Percentiles rank a stretch among this genome's conserved stretches.
phyloP scores from a whole-genome alignment of 108 stramenopile species.

The Nitzschia putrida region DNA sequence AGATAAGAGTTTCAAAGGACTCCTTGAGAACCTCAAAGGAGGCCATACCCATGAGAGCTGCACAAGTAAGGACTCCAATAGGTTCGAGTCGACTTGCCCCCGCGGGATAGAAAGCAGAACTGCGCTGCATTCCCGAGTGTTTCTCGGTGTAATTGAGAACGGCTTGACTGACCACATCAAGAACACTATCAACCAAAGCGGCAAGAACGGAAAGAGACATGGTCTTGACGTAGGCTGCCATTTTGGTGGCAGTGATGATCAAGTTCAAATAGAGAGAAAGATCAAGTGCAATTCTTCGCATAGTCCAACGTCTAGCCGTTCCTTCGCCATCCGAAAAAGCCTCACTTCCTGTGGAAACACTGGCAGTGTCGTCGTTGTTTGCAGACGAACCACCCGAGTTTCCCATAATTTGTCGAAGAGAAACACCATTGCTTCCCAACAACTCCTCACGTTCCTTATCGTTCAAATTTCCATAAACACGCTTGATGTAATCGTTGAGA shows the following conservation, averaged over 20 bases:
- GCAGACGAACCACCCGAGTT: neutral
- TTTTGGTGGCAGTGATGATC: conserved; percentile 76
- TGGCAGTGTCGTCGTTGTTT: neutral
- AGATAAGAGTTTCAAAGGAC: conserved; percentile 45
- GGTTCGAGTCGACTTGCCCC: conserved; percentile 91
- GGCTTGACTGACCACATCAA: conserved; percentile 88
- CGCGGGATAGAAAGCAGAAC: conserved; percentile 86
- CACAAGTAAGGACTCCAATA: conserved; percentile 89
- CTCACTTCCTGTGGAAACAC: conserved; percentile 1
- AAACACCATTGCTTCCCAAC: neutral
- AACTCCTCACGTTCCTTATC: conserved; percentile 2
- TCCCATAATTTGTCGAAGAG: neutral
- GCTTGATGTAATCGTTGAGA: conserved; percentile 40
- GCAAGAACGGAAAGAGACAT: conserved; percentile 86
- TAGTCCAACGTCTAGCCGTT: conserved; percentile 7
- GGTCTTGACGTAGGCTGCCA: conserved; percentile 74
- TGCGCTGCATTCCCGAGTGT: conserved; percentile 64
- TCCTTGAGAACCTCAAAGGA: conserved; percentile 88
- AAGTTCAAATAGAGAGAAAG: conserved; percentile 82
- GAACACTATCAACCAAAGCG: conserved; percentile 82
- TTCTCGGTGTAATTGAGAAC: conserved; percentile 85
- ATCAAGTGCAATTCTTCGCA: conserved; percentile 73
- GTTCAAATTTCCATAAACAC: conserved; percentile 15
- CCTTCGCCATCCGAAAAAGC: neutral
- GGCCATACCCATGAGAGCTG: conserved; percentile 93